Evolutionary conservation across 179 eudicot genomes (phyloP), one percentile per base, ranked within the genome.

Genomic region (Spergularia azorica): DNA sequence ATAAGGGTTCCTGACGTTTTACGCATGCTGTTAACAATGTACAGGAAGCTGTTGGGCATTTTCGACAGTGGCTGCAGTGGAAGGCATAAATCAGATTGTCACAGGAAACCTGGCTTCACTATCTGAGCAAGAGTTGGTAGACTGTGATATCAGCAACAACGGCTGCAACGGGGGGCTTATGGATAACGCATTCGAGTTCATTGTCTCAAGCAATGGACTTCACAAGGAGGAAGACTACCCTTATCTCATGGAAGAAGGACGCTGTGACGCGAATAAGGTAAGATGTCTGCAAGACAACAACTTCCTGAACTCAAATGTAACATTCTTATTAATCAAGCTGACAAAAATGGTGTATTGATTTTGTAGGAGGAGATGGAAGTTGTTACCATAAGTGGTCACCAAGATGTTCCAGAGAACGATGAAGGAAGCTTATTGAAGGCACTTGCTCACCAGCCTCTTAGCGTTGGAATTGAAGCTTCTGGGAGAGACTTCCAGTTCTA

Each of bases 401-500:
- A 84, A 84, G 97, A 92, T 79, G 91, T 94, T 26, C 98, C 97
- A 2, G 76, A 79, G 56, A 92, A 88, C 70, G 89, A 83, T 41
- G 98, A 94, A 75, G 71, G 71, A 70, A 92, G 96, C 83, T 77
- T 94, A 12, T 63, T 94, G 76, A 92, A 94, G 86, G 98, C 97
- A 74, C 92, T 92, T 52, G 98, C 96, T 50, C 87, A 94, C 90
- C 98, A 94, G 80, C 97, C 98, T 20, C 21, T 94, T 16, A 92
- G 98, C 62, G 89, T 94, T 9, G 96, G 88, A 70, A 94, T 92
- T 68, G 89, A 90, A 62, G 98, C 97, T 60, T 90, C 98, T 48
- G 89, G 89, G 1, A 89, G 91, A 84, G 97, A 94, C 83, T 94
- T 94, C 79, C 98, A 94, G 74, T 92, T 94, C 75, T 92, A 94